Percentiles rank a stretch among this genome's conserved stretches.
Evolutionary conservation across 2,329 filamentous ascomycete species (phyloP).

Genomic region (Teratosphaeriaceae sp.): DNA sequence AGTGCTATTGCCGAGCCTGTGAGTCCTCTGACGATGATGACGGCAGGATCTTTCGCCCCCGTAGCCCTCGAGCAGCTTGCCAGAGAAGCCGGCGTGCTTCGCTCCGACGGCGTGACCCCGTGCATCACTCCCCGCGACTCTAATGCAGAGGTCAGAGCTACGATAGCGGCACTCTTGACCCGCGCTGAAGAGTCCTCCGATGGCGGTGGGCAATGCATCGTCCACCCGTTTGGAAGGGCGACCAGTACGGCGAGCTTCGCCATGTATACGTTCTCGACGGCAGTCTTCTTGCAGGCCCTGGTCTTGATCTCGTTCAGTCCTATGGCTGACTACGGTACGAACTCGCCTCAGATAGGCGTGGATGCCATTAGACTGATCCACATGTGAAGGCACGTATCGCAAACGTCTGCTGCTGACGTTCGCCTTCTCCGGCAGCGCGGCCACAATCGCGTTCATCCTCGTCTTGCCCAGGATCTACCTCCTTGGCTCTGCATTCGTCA

Average conservation of each 20-base stretch:
- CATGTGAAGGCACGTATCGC: slow-evolving; percentile 73
- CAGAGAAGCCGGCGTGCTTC: slow-evolving; percentile 64
- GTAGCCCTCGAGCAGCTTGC: slow-evolving; percentile 92
- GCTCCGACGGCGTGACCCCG: slow-evolving; percentile 67
- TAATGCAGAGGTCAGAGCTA: too few species aligned
- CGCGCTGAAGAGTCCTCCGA: too few species aligned
- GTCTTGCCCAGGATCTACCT: slow-evolving; percentile 70
- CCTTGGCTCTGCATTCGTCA: slow-evolving; percentile 74
- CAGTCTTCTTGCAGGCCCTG: slow-evolving; percentile 80
- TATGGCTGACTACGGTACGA: too few species aligned
- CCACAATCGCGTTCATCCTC: slow-evolving; percentile 84
- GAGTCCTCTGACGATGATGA: too few species aligned
- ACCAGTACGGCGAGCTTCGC: slow-evolving; percentile 96
- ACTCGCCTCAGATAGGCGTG: too few species aligned
- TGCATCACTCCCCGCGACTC: slow-evolving; percentile 44
- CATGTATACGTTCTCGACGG: slow-evolving; percentile 96
- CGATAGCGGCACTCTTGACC: too few species aligned
- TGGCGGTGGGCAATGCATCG: slow-evolving; percentile 62
- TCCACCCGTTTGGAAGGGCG: slow-evolving; percentile 72
- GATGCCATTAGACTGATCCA: too few species aligned
- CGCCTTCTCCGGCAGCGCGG: slow-evolving; percentile 69
- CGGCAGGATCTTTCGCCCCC: slow-evolving; percentile 89
- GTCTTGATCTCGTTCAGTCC: slow-evolving; percentile 94
- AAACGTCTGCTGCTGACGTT: slow-evolving; percentile 85
- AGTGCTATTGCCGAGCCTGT: too few species aligned